Conservation (phyloP, 768 basidiomycete species). For the Lactarius psammicola region DNA sequence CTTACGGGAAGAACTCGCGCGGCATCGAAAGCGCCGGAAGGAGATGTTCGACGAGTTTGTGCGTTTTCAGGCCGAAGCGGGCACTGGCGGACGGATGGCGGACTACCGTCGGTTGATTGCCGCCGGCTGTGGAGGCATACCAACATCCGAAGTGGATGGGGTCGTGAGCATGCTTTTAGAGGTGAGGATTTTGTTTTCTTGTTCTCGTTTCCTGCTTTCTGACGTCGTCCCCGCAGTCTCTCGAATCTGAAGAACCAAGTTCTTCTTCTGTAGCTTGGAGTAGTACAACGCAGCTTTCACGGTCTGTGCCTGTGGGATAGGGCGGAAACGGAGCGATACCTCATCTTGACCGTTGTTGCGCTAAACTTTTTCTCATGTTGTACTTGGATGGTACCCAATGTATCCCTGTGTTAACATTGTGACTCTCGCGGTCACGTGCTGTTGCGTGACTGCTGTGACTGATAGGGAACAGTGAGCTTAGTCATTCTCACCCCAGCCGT, state of each 20-base stretch:
- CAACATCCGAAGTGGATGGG: conserved; percentile 83
- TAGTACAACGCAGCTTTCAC: conserved; percentile 28
- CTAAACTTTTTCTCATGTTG: conserved; percentile 23
- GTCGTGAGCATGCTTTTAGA: conserved; percentile 83
- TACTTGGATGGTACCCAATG: conserved; percentile 27
- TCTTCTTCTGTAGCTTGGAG: conserved; percentile 48
- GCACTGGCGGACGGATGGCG: conserved; percentile 84
- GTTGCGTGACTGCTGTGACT: not conserved
- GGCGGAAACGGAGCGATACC: conserved; percentile 11
- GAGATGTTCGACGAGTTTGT: conserved; percentile 74
- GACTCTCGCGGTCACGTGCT: not conserved
- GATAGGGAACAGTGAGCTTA: conserved; percentile 3
- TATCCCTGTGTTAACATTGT: conserved; percentile 15
- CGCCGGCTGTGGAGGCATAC: conserved; percentile 84
- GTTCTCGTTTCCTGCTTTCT: conserved; percentile 12
- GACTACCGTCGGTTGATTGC: conserved; percentile 89
- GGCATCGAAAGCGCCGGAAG: conserved; percentile 66
- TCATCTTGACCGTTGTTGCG: conserved; percentile 17
- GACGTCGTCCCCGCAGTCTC: conserved; percentile 47
- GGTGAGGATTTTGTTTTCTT: conserved; percentile 44
- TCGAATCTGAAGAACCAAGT: conserved; percentile 80
- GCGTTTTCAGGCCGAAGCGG: conserved; percentile 82
- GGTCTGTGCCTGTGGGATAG: conserved; percentile 27
- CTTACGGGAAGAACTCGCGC: conserved; percentile 62
- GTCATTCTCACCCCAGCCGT: conserved; percentile 5